Base-by-base conservation (phyloP, 148 eudicot species). In the Rhododendron ferrugineum region DNA sequence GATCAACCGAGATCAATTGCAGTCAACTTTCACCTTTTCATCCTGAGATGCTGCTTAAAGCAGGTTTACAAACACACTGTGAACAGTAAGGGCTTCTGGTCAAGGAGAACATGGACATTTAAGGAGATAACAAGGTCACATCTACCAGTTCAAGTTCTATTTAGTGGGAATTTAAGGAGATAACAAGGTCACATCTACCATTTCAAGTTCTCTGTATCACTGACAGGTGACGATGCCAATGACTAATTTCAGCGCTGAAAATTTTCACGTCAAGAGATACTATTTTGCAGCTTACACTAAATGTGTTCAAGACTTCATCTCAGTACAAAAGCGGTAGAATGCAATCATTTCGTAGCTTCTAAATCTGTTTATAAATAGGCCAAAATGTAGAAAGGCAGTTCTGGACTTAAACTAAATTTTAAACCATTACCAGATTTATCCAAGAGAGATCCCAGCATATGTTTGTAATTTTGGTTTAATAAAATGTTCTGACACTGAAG, bases 261-360 rank as follows among this genome's bases (percentile, higher is more conserved):
- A 7, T 46, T 46, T 46, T 46, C 49, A 46, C 49, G 0, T 46
- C 49, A 46, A 46, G 49, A 46, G 49, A 46, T 30, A 70, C 50
- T 46, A 46, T 46, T 46, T 49, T 40, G 50, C 34, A 46, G 75
- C 75, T 70, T 70, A 70, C 18, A 32, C 18, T 70, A 66, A 26
- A 26, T 30, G 36, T 70, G 75, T 70, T 30, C 75, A 70, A 14
- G 0, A 70, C 75, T 13, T 70, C 37, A 28, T 70, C 75, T 30
- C 36, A 70, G 6, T 30, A 70, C 75, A 22, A 30, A 70, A 26
- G 40, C 3, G 6, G 6, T 28, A 70, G 20, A 70, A 70, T 30
- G 75, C 37, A 70, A 30, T 30, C 75, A 15, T 78, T 78, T 78
- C 2, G 37, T 82, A 44, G 84, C 77, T 82, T 82, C 54, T 42